Percentiles rank a stretch among this genome's conserved stretches.
Evolutionary conservation across 441 rosid genomes (phyloP).

Genomic region (Populus hybrid): DNA sequence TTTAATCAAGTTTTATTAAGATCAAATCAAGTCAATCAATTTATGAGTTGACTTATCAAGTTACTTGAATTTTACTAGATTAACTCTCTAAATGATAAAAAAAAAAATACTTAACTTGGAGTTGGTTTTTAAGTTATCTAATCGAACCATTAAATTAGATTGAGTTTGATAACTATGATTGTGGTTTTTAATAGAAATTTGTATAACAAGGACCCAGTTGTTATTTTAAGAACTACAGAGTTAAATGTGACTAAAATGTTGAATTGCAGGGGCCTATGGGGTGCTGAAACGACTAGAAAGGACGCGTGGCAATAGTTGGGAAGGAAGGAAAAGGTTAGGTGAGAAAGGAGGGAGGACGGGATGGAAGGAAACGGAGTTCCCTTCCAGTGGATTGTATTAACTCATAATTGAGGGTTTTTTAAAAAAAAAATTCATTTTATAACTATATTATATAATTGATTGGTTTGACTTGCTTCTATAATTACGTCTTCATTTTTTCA

Average conservation of each 20-base stretch:
- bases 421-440: too few relatives aligned
- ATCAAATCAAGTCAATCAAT: too few relatives aligned
- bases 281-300: background rate
- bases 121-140: too few relatives aligned
- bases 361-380: background rate
- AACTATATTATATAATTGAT: too few relatives aligned
- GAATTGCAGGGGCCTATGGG: background rate
- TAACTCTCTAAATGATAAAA: too few relatives aligned
- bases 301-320: background rate
- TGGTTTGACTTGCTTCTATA: background rate
- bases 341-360: background rate
- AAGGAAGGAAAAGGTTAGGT: background rate
- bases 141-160: background rate
- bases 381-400: background rate
- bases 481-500: background rate
- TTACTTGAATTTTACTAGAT: too few relatives aligned
- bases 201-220: background rate
- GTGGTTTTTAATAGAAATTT: too few relatives aligned
- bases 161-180: too few relatives aligned
- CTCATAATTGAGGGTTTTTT: background rate
- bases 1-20: too few relatives aligned
- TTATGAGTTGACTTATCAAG: rapidly evolving
- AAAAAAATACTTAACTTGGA: too few relatives aligned
- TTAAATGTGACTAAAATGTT: background rate
- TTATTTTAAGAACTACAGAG: background rate